Conservation (phyloP, 2,329 filamentous ascomycete species). For the Xylaria hypoxylon region DNA sequence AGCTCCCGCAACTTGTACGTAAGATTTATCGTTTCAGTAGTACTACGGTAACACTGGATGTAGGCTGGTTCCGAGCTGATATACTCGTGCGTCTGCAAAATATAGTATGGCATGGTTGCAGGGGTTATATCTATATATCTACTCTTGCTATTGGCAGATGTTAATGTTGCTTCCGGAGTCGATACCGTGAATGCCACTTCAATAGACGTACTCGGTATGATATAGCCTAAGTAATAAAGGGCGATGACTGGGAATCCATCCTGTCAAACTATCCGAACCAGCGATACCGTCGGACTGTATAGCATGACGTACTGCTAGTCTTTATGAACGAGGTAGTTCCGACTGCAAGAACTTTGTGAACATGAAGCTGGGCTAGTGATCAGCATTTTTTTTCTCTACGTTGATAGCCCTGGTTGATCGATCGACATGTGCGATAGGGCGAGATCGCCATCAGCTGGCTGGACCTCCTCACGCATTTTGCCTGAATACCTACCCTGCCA, state of each 20-base stretch:
- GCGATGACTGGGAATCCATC: background rate
- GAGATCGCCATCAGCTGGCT: slow-evolving; percentile 23
- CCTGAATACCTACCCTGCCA: slow-evolving; percentile 35
- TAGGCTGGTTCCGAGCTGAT: slow-evolving; percentile 4
- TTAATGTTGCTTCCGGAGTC: slow-evolving; percentile 22
- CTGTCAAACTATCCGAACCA: background rate
- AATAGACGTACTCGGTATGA: slow-evolving; percentile 13
- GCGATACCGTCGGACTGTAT: background rate
- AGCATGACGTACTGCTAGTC: background rate
- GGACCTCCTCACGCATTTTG: slow-evolving; percentile 27
- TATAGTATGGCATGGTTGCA: slow-evolving; percentile 4
- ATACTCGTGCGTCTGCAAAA: slow-evolving; percentile 6
- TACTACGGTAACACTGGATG: background rate
- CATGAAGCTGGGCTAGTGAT: background rate
- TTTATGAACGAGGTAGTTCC: background rate
- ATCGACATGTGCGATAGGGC: slow-evolving; percentile 32
- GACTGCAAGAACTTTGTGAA: background rate
- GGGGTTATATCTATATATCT: slow-evolving; percentile 3
- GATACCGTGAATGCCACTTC: slow-evolving; percentile 22
- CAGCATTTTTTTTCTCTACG: background rate
- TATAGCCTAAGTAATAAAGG: slow-evolving; percentile 31
- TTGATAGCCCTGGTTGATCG: slow-evolving; percentile 12
- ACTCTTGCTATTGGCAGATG: slow-evolving; percentile 18
- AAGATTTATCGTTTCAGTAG: background rate
- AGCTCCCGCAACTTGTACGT: background rate